These are phyloP conservation scores for Paspalum vaginatum DNA, from an alignment of 176 grass and related monocot genomes.

Conservation along the genomic window DNA sequence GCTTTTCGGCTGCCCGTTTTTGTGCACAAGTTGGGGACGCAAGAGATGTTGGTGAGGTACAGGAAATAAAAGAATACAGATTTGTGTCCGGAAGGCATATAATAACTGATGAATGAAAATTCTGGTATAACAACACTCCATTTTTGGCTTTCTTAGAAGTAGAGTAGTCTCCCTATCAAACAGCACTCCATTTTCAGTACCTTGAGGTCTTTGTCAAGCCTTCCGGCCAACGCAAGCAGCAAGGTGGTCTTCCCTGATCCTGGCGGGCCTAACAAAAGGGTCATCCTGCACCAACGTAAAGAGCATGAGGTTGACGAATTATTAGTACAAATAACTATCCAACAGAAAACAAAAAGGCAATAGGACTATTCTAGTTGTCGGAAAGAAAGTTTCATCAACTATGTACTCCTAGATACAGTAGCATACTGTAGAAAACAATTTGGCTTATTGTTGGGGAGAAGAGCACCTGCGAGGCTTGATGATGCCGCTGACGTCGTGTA, in stretches of 20 bases:
- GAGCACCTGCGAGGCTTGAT: slow-evolving; percentile 86
- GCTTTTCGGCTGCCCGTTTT: neutral
- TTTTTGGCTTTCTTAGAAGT: too few relatives aligned
- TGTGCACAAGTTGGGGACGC: neutral
- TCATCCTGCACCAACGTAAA: slow-evolving; percentile 66
- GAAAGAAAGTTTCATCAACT: neutral
- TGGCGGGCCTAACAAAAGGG: slow-evolving; percentile 86
- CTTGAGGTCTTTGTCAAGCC: slow-evolving; percentile 72
- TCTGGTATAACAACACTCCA: too few relatives aligned
- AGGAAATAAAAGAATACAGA: neutral
- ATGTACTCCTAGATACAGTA: neutral
- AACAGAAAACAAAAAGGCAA: neutral
- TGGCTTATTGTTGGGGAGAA: neutral
- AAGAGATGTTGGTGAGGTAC: neutral
- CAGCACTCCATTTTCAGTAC: slow-evolving; percentile 27
- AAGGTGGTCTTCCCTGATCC: slow-evolving; percentile 95
- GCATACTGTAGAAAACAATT: neutral
- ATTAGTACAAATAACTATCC: neutral
- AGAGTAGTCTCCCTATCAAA: too few relatives aligned
- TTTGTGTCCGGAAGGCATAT: neutral
- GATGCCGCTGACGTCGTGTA: slow-evolving; percentile 85
- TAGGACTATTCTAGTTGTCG: neutral
- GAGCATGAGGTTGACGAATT: slow-evolving; percentile 31
- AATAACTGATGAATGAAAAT: too few relatives aligned
- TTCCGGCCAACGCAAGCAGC: slow-evolving; percentile 84